These are phyloP conservation scores for Syzygium aromaticum DNA, from an alignment of 345 rosid genomes.

Conservation along the genomic window DNA sequence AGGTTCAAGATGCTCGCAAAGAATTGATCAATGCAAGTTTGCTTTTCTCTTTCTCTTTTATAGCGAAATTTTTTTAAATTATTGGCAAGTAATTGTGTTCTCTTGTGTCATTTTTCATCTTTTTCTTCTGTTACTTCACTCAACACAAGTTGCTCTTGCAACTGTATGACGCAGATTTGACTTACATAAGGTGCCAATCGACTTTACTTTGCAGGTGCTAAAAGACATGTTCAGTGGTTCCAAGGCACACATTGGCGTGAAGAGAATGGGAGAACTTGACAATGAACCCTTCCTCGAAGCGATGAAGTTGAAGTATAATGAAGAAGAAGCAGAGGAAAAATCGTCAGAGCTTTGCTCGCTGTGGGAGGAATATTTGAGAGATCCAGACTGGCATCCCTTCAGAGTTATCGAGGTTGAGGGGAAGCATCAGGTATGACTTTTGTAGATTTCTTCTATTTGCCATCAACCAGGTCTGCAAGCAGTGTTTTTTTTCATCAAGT, in stretches of 20 bases:
- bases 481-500: background rate
- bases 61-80: background rate
- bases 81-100: background rate
- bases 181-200: background rate
- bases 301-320: slow-evolving; percentile 57
- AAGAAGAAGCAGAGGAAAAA: slow-evolving; percentile 68
- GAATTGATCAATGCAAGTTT: slow-evolving; percentile 68
- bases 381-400: slow-evolving; percentile 96
- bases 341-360: slow-evolving; percentile 73
- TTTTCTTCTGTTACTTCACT: background rate
- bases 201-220: slow-evolving; percentile 35
- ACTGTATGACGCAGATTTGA: background rate
- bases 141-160: background rate
- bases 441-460: background rate
- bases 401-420: slow-evolving; percentile 45
- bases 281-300: slow-evolving; percentile 65
- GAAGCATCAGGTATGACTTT: slow-evolving; percentile 42
- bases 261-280: slow-evolving; percentile 97
- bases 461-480: background rate
- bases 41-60: background rate
- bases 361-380: slow-evolving; percentile 92
- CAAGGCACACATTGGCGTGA: slow-evolving; percentile 43
- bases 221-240: slow-evolving; percentile 37
- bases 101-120: background rate
- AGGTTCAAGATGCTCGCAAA: slow-evolving; percentile 88